A percentile compares a stretch with the other conserved stretches of the same genome.
Conservation (phyloP, 164 flowering plant genomes). For the Amborella trichopoda region DNA sequence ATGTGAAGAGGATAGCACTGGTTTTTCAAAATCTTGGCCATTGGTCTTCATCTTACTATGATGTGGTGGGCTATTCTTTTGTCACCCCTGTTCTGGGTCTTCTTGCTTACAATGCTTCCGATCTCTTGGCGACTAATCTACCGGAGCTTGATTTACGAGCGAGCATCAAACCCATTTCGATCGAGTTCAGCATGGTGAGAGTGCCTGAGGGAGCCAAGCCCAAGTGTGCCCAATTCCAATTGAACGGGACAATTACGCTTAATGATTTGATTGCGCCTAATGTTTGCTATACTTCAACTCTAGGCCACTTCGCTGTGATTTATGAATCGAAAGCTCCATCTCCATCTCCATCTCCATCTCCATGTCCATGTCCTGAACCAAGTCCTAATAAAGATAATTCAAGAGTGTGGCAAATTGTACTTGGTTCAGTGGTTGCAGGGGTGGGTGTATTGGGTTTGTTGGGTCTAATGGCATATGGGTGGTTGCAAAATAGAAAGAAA, state of each 20-base stretch:
- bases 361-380: conserved; percentile 1
- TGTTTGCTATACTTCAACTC: conserved; percentile 32
- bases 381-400: conserved; percentile 11
- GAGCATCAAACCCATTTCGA: conserved; percentile 29
- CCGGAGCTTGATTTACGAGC: conserved; percentile 45
- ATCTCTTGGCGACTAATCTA: conserved; percentile 49
- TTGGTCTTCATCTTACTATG: conserved; percentile 50
- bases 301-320: conserved; percentile 73
- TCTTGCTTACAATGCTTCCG: conserved; percentile 56
- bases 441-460: conserved; percentile 23
- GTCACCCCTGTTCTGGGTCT: conserved; percentile 74
- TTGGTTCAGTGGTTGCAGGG: conserved; percentile 28
- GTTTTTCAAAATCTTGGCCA: conserved; percentile 80
- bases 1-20: conserved; percentile 68
- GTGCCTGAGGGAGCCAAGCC: conserved; percentile 29
- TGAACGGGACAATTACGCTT: conserved; percentile 33
- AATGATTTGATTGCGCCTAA: conserved; percentile 30
- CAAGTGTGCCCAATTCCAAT: conserved; percentile 55
- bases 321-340: conserved; percentile 30
- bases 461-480: conserved; percentile 25
- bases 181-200: conserved; percentile 27
- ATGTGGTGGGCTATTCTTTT: conserved; percentile 37
- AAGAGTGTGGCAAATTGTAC: conserved; percentile 44
- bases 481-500: conserved; percentile 21
- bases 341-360: conserved; percentile 24